Conservation (phyloP, 495 filamentous ascomycete species). For the Aspergillus saccharolyticus region DNA sequence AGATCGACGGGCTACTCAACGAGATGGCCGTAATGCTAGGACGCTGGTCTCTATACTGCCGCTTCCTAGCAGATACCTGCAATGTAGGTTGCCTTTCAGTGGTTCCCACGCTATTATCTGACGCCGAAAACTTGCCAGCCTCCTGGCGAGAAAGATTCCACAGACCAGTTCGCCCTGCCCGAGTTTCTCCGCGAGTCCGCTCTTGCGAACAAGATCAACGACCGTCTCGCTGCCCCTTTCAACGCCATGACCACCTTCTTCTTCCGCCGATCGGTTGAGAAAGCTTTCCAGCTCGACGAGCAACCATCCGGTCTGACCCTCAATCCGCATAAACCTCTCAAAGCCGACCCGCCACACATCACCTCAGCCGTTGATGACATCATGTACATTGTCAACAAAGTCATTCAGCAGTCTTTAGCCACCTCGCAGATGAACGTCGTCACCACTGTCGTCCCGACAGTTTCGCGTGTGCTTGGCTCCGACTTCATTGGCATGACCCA, state of each 20-base stretch:
- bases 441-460: slow-evolving; percentile 67
- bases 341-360: slow-evolving; percentile 78
- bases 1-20: slow-evolving; percentile 77
- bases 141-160: slow-evolving; percentile 21
- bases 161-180: slow-evolving; percentile 46
- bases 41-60: slow-evolving; percentile 86
- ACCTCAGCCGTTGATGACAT: slow-evolving; percentile 96
- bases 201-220: slow-evolving; percentile 67
- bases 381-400: slow-evolving; percentile 97
- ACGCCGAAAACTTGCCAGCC: slow-evolving; percentile 19
- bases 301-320: slow-evolving; percentile 74
- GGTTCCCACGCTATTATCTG: slow-evolving; percentile 9
- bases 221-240: slow-evolving; percentile 70
- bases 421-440: slow-evolving; percentile 77
- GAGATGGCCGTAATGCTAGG: slow-evolving; percentile 89
- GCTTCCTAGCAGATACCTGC: slow-evolving; percentile 83
- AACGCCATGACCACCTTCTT: slow-evolving; percentile 90
- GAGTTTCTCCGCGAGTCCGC: slow-evolving; percentile 68
- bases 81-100: slow-evolving; percentile 46
- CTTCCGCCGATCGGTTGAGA: slow-evolving; percentile 91
- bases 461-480: slow-evolving; percentile 80
- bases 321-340: slow-evolving; percentile 60
- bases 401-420: slow-evolving; percentile 76
- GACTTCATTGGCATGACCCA: slow-evolving; percentile 98
- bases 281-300: slow-evolving; percentile 97